A percentile compares a stretch with the other conserved stretches of the same genome.
Evolutionary conservation across 306 rosid genomes (phyloP).

Genomic region (Amphicarpaea edgeworthii): DNA sequence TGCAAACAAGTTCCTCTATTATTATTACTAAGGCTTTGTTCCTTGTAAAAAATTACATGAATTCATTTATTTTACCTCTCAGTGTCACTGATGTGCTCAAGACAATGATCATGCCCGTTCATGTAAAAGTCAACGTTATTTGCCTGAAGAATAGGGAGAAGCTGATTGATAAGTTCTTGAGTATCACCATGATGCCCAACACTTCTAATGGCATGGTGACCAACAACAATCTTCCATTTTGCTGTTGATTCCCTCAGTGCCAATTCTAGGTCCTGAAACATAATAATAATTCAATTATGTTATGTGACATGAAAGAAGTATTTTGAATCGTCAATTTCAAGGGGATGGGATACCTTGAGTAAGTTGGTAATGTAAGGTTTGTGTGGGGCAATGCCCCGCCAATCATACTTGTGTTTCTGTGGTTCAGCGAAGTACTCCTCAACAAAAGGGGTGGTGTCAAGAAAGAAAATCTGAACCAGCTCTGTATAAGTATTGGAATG

Average conservation of each 20-base stretch:
- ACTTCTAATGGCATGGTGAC: constrained; percentile 62
- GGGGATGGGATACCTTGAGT: constrained; percentile 53
- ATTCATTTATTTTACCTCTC: constrained; percentile 52
- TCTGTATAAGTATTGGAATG: constrained; percentile 42
- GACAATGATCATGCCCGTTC: constrained; percentile 71
- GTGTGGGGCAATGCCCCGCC: constrained; percentile 53
- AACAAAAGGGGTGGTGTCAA: constrained; percentile 68
- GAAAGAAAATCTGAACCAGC: constrained; percentile 59
- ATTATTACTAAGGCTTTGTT: background rate
- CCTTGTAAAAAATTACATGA: background rate
- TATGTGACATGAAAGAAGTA: background rate
- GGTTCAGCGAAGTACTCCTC: constrained; percentile 50
- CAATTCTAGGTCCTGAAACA: constrained; percentile 52
- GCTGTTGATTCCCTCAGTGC: constrained; percentile 49
- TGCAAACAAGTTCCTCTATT: constrained; percentile 45
- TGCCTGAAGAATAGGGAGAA: constrained; percentile 64
- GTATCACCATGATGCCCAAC: constrained; percentile 62
- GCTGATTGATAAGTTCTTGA: constrained; percentile 49
- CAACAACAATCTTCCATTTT: constrained; percentile 60
- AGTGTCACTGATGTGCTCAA: constrained; percentile 64
- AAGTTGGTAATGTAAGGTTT: constrained; percentile 51
- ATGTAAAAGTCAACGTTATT: constrained; percentile 61
- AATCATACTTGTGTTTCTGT: constrained; percentile 52
- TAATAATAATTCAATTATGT: constrained; percentile 1
- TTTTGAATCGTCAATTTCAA: background rate